Conservation (phyloP, 1,284 basidiomycete species). For the Salmacisia buchloeana region DNA sequence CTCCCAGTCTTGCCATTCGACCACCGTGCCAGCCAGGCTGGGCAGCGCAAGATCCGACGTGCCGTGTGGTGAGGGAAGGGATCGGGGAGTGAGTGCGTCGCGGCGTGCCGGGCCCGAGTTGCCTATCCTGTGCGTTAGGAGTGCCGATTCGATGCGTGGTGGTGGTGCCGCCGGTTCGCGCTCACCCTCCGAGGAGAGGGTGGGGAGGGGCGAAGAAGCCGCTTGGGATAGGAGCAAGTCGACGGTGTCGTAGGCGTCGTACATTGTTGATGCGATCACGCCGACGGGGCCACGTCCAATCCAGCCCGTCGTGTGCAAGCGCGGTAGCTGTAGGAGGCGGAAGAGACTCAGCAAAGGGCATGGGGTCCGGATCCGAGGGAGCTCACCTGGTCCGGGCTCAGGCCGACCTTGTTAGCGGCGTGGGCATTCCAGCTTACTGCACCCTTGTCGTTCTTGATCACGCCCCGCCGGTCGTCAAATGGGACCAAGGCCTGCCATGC, state of each 20-base stretch:
- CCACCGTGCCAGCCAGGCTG: neutral
- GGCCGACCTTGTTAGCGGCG: neutral
- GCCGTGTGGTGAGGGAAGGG: neutral
- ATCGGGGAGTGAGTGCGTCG: neutral
- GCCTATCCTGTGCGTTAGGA: neutral
- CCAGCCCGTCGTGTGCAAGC: constrained; percentile 91
- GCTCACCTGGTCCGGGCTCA: neutral
- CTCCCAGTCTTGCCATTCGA: constrained; percentile 4
- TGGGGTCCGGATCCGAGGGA: neutral
- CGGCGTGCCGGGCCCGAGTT: neutral
- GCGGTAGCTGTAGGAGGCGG: constrained; percentile 52
- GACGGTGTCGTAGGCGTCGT: constrained; percentile 76
- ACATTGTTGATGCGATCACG: constrained; percentile 89
- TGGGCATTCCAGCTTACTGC: neutral
- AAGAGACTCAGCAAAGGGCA: neutral
- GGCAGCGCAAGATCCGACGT: neutral
- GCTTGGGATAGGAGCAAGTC: constrained; percentile 59
- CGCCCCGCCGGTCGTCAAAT: neutral
- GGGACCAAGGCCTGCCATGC: neutral
- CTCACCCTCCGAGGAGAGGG: neutral
- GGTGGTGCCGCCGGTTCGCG: neutral
- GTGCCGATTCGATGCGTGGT: neutral
- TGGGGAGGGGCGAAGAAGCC: too few relatives aligned
- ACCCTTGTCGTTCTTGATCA: constrained; percentile 20
- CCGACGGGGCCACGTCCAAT: constrained; percentile 84